Evolutionary conservation across 2,329 filamentous ascomycete species (phyloP), one percentile per base, ranked within the genome.

Genomic region (Corynespora cassiicola): DNA sequence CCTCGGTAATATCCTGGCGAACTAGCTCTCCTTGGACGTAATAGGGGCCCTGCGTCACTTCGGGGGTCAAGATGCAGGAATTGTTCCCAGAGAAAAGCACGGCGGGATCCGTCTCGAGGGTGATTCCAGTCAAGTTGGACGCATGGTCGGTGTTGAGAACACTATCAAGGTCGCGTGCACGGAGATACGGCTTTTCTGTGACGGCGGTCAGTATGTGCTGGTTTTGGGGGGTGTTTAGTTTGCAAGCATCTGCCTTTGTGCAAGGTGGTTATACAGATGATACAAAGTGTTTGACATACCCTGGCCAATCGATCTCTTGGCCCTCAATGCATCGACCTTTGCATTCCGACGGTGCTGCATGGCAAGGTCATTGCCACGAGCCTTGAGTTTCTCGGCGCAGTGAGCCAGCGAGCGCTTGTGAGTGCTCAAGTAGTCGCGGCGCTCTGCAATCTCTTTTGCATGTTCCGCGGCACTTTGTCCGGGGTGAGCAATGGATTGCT

Each of bases 21-120:
- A 79, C 54, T 31, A 70, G 68, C 54, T 79, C 75, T 18, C 75
- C 77, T 9, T 61, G 53, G 33, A 78, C 73, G 42, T 42, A 57
- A 39, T 56, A 60, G 10, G 52, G 45, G 14, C 45, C 49, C 29
- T 54, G 42, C 6, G 48, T 53, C 15, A 31, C 34, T 22, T 55
- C 52, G 5, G 55, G 50, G n/a, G 45, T 33, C 7, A 58, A 39
- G 20, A 56, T 50, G 35, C 47, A 55, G 8, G 43, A 45, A 31
- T 31, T 47, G 40, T 56, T 57, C 25, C 41, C 37, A 8, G 42
- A 21, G 30, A 55, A 54, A 20, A 58, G 42, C 7, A 52, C 25
- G 25, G 34, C 31, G 5, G 44, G 31, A 26, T 50, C 45, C 23
- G 42, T 36, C 23, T 49, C 36, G 24, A 31, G 19, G 14, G 42